Percentiles rank a stretch among this genome's conserved stretches.
These are phyloP conservation scores for Chalciporus pseudorubinellus DNA, from an alignment of 768 basidiomycete genomes.

Conservation along the genomic window DNA sequence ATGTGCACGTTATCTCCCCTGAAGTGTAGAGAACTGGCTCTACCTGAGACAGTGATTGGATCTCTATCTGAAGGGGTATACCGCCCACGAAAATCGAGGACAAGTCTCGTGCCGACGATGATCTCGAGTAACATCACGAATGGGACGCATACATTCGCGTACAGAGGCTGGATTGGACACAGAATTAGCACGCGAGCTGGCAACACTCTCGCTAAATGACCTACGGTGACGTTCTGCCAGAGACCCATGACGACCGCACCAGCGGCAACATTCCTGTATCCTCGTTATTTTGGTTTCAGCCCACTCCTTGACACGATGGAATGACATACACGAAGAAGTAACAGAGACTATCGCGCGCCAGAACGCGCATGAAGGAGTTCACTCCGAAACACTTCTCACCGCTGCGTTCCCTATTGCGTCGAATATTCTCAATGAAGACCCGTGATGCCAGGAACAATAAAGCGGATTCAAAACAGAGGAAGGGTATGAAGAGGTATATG, in stretches of 20 bases:
- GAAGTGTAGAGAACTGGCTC: conserved; percentile 17
- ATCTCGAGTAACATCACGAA: conserved; percentile 33
- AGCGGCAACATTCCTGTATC: conserved; percentile 22
- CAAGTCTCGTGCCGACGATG: conserved; percentile 30
- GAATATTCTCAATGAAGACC: conserved; percentile 14
- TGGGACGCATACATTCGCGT: conserved; percentile 31
- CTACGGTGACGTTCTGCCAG: conserved; percentile 25
- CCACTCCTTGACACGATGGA: too few species aligned
- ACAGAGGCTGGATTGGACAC: conserved; percentile 13
- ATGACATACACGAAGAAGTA: conserved; percentile 34
- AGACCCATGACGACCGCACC: conserved; percentile 27
- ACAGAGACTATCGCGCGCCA: conserved; percentile 31
- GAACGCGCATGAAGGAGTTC: conserved; percentile 22
- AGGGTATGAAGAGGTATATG: conserved; percentile 30
- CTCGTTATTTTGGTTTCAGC: too few species aligned
- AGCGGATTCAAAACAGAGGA: conserved; percentile 28
- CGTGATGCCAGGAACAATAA: conserved; percentile 24
- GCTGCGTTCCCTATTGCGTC: not conserved
- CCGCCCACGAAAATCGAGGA: conserved; percentile 32
- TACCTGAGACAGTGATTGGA: conserved; percentile 1
- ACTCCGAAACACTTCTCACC: conserved; percentile 4
- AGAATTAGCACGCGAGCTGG: not conserved
- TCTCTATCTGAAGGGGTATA: conserved; percentile 16
- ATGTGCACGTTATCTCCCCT: conserved; percentile 1
- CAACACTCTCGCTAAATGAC: not conserved